Base-by-base conservation (phyloP, 768 basidiomycete genomes). In the Naganishia friedmannii region DNA sequence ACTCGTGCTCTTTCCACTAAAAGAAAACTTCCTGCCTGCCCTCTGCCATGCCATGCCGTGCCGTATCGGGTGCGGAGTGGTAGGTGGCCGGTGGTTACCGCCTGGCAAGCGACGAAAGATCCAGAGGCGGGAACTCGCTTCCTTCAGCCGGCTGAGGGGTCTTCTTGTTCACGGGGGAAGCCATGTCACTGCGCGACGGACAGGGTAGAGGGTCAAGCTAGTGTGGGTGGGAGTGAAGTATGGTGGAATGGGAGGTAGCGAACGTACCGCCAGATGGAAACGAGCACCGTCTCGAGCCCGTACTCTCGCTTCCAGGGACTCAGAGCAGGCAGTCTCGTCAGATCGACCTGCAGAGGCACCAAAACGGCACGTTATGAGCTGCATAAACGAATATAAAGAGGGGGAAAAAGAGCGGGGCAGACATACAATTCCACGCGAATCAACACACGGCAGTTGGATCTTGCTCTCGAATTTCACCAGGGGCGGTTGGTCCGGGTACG, bases 171-270 rank as follows among this genome's bases (percentile, higher is more conserved):
- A 86, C 86, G 77, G 90, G 88, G 57, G 90, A 87, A 2, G 89
- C 93, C 96, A 99, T 98, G 81, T 96, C 93, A 83, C 94, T 97
- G 74, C 12, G 17, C n/a, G n/a, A n/a, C n/a, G n/a, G n/a, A n/a
- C n/a, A n/a, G n/a, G n/a, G n/a, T n/a, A n/a, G n/a, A n/a, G n/a
- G n/a, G n/a, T n/a, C n/a, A n/a, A n/a, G n/a, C n/a, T n/a, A n/a
- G n/a, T n/a, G n/a, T n/a, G n/a, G n/a, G n/a, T n/a, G n/a, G n/a
- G n/a, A n/a, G n/a, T n/a, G n/a, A n/a, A n/a, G n/a, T n/a, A n/a
- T n/a, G n/a, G n/a, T n/a, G n/a, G n/a, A n/a, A n/a, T n/a, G n/a
- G n/a, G n/a, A n/a, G n/a, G n/a, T n/a, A n/a, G n/a, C n/a, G 2
- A 7, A 83, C 90, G 76, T 70, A 93, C 95, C 87, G 89, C 77